These are phyloP conservation scores for Dioscorea dumetorum DNA, from an alignment of 106 monocot genomes.

Conservation along the genomic window DNA sequence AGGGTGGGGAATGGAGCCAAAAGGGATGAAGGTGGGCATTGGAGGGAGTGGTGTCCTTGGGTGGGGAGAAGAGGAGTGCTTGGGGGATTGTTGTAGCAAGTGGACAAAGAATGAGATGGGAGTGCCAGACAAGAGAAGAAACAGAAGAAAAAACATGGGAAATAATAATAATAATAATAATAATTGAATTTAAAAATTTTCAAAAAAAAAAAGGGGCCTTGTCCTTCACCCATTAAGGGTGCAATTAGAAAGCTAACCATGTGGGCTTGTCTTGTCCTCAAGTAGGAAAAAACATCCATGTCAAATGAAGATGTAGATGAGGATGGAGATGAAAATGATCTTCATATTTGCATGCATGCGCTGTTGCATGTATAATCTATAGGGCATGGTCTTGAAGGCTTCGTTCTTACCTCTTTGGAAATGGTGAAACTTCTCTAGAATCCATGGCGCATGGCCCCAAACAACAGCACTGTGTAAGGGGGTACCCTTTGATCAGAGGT, in stretches of 20 bases:
- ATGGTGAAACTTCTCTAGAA: slow-evolving; percentile 15
- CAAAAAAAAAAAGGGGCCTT: slow-evolving; percentile 1
- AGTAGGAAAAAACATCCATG: slow-evolving; percentile 20
- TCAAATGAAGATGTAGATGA: not conserved
- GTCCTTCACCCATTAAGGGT: not conserved
- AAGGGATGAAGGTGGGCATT: slow-evolving; percentile 9
- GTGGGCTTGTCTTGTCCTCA: slow-evolving; percentile 17
- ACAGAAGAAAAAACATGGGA: not conserved
- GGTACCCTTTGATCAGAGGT: too few species aligned
- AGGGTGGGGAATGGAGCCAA: not conserved
- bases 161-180: not conserved
- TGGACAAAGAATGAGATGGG: slow-evolving; percentile 9
- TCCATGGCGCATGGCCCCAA: slow-evolving; percentile 4
- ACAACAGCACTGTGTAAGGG: not conserved
- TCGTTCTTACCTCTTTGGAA: slow-evolving; percentile 7
- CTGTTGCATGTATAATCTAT: not conserved
- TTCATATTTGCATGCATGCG: not conserved
- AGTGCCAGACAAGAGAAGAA: slow-evolving; percentile 2
- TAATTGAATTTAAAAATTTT: not conserved
- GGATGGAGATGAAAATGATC: not conserved
- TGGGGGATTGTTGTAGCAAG: slow-evolving; percentile 1
- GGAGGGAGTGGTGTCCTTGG: not conserved
- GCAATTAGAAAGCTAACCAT: slow-evolving; percentile 5
- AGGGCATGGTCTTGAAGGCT: not conserved
- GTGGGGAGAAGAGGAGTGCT: not conserved